Percentiles rank a stretch among this genome's conserved stretches.
These are phyloP conservation scores for Chlorella vulgaris DNA, from an alignment of 139 green algal species.

Conservation along the genomic window DNA sequence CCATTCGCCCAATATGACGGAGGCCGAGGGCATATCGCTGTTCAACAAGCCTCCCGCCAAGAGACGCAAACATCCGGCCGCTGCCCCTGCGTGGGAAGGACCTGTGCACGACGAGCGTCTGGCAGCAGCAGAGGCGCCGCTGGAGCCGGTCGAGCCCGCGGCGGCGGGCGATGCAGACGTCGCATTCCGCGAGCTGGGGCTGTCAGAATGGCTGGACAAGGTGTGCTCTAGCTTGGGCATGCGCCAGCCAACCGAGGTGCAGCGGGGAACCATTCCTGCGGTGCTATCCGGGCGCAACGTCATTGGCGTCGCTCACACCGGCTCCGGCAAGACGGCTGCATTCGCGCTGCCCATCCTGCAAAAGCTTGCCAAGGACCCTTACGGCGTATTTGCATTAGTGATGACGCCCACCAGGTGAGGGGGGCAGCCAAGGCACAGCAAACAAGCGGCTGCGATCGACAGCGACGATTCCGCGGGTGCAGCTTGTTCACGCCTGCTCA, in stretches of 20 bases:
- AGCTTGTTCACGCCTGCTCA: not conserved
- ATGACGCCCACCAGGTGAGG: conserved; percentile 93
- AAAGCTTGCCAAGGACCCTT: conserved; percentile 85
- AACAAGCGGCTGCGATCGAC: too few species aligned
- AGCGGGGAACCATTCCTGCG: conserved; percentile 85
- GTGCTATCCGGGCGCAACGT: conserved; percentile 86
- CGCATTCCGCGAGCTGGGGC: conserved; percentile 74
- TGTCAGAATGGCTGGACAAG: conserved; percentile 80
- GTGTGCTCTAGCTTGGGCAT: conserved; percentile 66
- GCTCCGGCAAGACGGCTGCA: conserved; percentile 95
- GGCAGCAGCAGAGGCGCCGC: not conserved
- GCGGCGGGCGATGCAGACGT: not conserved
- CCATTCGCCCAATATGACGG: not conserved
- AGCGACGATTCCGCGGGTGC: too few species aligned
- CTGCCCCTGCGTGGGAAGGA: not conserved
- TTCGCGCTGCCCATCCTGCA: conserved; percentile 98
- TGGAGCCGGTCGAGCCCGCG: not conserved
- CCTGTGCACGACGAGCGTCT: not conserved
- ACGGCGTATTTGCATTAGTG: conserved; percentile 90
- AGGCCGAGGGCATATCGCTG: not conserved
- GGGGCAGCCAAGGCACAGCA: not conserved
- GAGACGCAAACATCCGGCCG: not conserved
- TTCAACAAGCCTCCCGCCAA: conserved; percentile 4
- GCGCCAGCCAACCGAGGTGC: conserved; percentile 66
- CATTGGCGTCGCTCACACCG: conserved; percentile 92